Percentiles rank a stretch among this genome's conserved stretches.
Evolutionary conservation across 352 stramenopile genomes (phyloP).

Genomic region (Globisporangium mamillatum): DNA sequence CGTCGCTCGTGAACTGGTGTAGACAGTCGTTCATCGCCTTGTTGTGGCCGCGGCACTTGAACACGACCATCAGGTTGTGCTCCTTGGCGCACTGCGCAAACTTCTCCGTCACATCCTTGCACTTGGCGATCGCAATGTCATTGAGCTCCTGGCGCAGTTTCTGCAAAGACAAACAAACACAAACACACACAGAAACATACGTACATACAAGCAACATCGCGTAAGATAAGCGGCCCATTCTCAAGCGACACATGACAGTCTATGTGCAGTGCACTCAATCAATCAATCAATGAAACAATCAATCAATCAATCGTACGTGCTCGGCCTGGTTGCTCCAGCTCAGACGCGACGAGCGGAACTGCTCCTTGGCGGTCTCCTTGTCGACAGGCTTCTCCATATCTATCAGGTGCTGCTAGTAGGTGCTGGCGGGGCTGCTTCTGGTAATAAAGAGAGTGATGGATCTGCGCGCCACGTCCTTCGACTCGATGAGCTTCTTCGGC

Average conservation of each 20-base stretch:
- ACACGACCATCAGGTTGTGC: conserved; percentile 66
- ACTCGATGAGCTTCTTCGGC: conserved; percentile 11
- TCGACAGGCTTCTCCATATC: conserved; percentile 50
- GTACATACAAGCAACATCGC: neutral
- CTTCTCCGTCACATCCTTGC: conserved; percentile 43
- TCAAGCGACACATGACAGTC: neutral
- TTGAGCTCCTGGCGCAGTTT: conserved; percentile 82
- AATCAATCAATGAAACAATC: conserved; percentile 11
- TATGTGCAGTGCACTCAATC: neutral
- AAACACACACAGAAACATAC: neutral
- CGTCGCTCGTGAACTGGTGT: conserved; percentile 74
- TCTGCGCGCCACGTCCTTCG: conserved; percentile 5
- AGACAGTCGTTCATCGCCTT: conserved; percentile 78
- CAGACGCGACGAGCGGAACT: conserved; percentile 72
- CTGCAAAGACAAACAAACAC: conserved; percentile 19
- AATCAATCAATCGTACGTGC: conserved; percentile 42
- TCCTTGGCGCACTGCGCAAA: conserved; percentile 71
- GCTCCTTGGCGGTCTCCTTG: conserved; percentile 71
- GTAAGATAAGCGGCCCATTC: neutral
- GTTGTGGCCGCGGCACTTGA: conserved; percentile 73
- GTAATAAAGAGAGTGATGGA: neutral
- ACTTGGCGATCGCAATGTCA: conserved; percentile 82
- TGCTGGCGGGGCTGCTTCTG: neutral
- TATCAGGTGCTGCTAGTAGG: neutral
- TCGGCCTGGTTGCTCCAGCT: conserved; percentile 84